phyloP scores from a whole-genome alignment of 2,329 filamentous ascomycete species.

The Scedosporium boydii region DNA sequence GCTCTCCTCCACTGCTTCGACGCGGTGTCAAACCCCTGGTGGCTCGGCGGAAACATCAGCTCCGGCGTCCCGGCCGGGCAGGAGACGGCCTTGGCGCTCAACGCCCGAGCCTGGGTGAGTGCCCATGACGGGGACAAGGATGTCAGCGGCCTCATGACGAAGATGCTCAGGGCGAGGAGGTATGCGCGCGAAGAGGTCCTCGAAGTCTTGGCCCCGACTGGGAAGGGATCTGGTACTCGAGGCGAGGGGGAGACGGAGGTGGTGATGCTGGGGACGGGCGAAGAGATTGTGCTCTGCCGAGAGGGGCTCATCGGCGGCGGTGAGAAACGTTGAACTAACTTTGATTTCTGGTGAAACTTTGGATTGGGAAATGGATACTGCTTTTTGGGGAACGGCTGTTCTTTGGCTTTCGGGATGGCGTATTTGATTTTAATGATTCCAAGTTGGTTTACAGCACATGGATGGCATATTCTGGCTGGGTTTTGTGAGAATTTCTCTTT shows the following conservation, averaged over 20 bases:
- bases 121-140: constrained; percentile 53
- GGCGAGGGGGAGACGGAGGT: constrained; percentile 24
- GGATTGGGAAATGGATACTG: background rate
- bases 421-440: too few species aligned
- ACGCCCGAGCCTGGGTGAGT: constrained; percentile 49
- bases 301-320: constrained; percentile 21
- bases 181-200: constrained; percentile 36
- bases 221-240: constrained; percentile 8
- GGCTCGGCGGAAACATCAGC: constrained; percentile 49
- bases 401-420: too few species aligned
- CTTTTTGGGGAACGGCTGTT: background rate
- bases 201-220: constrained; percentile 8
- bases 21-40: constrained; percentile 48
- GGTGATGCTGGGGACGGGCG: constrained; percentile 29
- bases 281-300: constrained; percentile 31
- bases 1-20: constrained; percentile 58
- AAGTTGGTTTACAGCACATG: too few species aligned
- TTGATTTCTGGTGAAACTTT: background rate
- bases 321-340: background rate
- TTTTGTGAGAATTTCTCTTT: too few species aligned
- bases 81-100: constrained; percentile 43
- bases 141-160: constrained; percentile 40
- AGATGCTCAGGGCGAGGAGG: constrained; percentile 35
- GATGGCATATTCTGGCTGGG: background rate
- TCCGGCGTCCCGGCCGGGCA: constrained; percentile 46